A percentile compares a stretch with the other conserved stretches of the same genome.
Conservation (phyloP, 257 asterid species). For the Capsicum baccatum region DNA sequence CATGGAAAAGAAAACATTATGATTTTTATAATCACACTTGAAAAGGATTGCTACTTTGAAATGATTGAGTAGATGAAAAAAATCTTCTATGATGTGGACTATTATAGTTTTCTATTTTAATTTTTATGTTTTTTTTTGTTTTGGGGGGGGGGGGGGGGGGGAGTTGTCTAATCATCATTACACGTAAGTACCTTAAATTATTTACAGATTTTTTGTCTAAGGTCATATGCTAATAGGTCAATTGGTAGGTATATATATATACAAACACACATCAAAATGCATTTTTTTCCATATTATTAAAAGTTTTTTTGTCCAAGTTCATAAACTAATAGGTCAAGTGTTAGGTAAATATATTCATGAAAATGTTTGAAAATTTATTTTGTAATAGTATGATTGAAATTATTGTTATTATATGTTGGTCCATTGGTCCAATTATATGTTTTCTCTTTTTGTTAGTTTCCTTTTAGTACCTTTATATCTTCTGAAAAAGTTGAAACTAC, state of each 20-base stretch:
- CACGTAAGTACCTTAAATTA: background rate
- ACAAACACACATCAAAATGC: too few species aligned
- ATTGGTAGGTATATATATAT: background rate
- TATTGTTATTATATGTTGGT: background rate
- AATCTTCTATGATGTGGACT: slow-evolving; percentile 13
- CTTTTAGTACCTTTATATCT: background rate
- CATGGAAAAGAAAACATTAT: background rate
- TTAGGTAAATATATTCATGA: background rate
- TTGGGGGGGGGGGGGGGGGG: background rate
- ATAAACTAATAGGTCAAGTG: background rate
- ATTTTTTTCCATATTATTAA: too few species aligned
- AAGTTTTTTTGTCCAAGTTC: background rate
- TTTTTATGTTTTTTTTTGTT: background rate
- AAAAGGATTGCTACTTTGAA: background rate
- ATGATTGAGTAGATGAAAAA: slow-evolving; percentile 28
- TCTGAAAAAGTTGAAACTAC: background rate
- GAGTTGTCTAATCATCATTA: background rate
- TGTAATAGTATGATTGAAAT: slow-evolving; percentile 8
- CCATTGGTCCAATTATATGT: slow-evolving; percentile 11
- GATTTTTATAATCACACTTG: slow-evolving; percentile 2
- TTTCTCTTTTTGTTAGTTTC: background rate
- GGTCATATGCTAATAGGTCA: background rate
- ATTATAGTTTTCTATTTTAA: background rate
- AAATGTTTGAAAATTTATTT: slow-evolving; percentile 6
- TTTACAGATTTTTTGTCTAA: background rate